These are phyloP conservation scores for Baorangia bicolor DNA, from an alignment of 768 basidiomycete genomes.

Conservation along the genomic window DNA sequence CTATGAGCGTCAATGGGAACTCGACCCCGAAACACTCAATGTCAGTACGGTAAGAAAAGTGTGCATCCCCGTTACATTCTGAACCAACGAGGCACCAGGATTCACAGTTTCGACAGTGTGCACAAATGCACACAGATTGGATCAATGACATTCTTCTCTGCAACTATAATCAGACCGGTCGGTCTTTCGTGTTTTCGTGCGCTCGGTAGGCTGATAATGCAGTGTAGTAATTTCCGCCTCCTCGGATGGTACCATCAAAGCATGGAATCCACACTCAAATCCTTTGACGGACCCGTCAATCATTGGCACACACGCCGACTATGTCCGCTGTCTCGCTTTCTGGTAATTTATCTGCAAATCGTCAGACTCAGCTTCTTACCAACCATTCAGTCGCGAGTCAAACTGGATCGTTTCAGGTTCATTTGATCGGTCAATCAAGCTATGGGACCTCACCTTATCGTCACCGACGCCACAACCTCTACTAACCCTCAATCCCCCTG, in stretches of 20 bases:
- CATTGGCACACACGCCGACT: slow-evolving; percentile 80
- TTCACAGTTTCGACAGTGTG: slow-evolving; percentile 79
- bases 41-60: slow-evolving; percentile 46
- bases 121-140: slow-evolving; percentile 93
- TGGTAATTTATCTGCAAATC: slow-evolving; percentile 43
- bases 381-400: slow-evolving; percentile 58
- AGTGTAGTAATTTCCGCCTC: slow-evolving; percentile 82
- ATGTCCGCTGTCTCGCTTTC: slow-evolving; percentile 76
- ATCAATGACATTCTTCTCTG: slow-evolving; percentile 92
- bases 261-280: slow-evolving; percentile 84
- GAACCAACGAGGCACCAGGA: slow-evolving; percentile 34
- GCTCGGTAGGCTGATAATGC: slow-evolving; percentile 5
- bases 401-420: slow-evolving; percentile 92
- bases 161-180: slow-evolving; percentile 87
- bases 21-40: slow-evolving; percentile 54
- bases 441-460: slow-evolving; percentile 79
- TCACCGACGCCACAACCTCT: slow-evolving; percentile 48
- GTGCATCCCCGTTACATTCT: not conserved
- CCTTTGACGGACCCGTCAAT: slow-evolving; percentile 58
- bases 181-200: slow-evolving; percentile 23
- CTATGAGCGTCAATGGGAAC: slow-evolving; percentile 78
- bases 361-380: slow-evolving; percentile 11
- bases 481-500: slow-evolving; percentile 65
- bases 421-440: slow-evolving; percentile 89
- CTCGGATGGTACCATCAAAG: slow-evolving; percentile 91